These are phyloP conservation scores for Brachypodium distachyon DNA, from an alignment of 202 grass and related monocot genomes.

Conservation along the genomic window DNA sequence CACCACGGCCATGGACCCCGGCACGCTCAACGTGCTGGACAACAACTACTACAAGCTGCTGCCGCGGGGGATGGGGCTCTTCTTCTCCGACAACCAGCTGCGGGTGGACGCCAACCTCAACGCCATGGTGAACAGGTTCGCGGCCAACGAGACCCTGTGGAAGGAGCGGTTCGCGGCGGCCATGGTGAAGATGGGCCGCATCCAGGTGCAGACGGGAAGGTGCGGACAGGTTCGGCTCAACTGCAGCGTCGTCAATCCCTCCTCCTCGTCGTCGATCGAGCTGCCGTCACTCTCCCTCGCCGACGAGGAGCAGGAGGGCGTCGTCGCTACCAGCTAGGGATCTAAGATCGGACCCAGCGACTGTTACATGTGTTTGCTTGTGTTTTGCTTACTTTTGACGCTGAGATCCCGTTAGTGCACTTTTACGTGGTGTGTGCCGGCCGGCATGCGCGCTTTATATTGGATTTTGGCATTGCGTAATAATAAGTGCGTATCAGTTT, in stretches of 20 bases:
- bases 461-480: too few relatives aligned
- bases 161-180: constrained; percentile 55
- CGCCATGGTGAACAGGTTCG: constrained; percentile 40
- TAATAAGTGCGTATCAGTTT: too few relatives aligned
- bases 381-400: too few relatives aligned
- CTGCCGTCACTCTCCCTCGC: too few relatives aligned
- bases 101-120: constrained; percentile 47
- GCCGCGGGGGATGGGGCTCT: constrained; percentile 46
- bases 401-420: too few relatives aligned
- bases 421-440: too few relatives aligned
- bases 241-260: constrained; percentile 70
- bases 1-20: constrained; percentile 40
- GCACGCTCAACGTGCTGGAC: constrained; percentile 51
- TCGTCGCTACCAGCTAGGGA: too few relatives aligned
- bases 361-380: too few relatives aligned
- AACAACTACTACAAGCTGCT: constrained; percentile 82
- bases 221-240: constrained; percentile 57
- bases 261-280: too few relatives aligned
- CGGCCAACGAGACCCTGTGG: constrained; percentile 55
- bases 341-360: too few relatives aligned
- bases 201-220: constrained; percentile 55
- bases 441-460: too few relatives aligned
- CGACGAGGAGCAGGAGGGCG: too few relatives aligned
- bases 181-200: constrained; percentile 73
- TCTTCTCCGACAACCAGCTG: constrained; percentile 75